Evolutionary conservation across 2,329 filamentous ascomycete genomes (phyloP).

Genomic region (Berkeleyomyces basicola): DNA sequence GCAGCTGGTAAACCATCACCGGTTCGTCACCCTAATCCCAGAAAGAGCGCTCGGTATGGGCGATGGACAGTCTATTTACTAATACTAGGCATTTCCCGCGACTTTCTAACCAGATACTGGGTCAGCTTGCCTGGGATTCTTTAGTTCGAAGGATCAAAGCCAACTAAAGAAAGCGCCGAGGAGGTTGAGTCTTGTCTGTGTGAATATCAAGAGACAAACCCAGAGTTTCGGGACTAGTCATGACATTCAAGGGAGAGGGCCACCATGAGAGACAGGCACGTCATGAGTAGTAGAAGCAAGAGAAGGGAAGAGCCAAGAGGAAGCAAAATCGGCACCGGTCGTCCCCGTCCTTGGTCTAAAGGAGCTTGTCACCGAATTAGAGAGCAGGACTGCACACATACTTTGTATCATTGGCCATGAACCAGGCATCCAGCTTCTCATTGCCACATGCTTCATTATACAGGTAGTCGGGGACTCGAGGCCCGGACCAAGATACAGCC

Average conservation of each 20-base stretch:
- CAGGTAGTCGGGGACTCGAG: too few species aligned
- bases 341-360: too few species aligned
- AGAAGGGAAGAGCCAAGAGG: background rate
- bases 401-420: too few species aligned
- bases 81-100: background rate
- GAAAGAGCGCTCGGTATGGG: too few species aligned
- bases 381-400: too few species aligned
- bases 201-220: background rate
- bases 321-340: background rate
- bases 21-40: too few species aligned
- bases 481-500: background rate
- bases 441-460: too few species aligned
- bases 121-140: background rate
- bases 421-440: too few species aligned
- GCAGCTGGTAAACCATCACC: too few species aligned
- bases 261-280: background rate
- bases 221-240: background rate
- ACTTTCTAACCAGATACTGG: background rate
- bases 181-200: background rate
- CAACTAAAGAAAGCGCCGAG: background rate
- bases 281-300: background rate
- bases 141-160: background rate
- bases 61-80: background rate
- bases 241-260: background rate
- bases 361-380: too few species aligned